Evolutionary conservation across 2,329 filamentous ascomycete species (phyloP).

Genomic region (Alternaria dauci): DNA sequence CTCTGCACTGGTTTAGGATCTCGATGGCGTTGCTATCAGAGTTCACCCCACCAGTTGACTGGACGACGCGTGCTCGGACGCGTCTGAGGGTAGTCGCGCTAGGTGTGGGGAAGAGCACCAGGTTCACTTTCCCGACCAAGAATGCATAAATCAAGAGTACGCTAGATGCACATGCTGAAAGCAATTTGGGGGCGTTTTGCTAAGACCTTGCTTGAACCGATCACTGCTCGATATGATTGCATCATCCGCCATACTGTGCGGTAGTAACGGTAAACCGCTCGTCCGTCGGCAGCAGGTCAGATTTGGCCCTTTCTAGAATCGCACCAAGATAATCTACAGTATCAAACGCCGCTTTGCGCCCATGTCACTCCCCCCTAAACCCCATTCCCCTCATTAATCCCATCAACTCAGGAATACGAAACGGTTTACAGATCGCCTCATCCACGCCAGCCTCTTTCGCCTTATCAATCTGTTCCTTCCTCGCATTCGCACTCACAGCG

Average conservation of each 20-base stretch:
- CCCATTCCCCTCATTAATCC: constrained; percentile 6
- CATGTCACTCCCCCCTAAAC: not conserved
- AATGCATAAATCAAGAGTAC: not conserved
- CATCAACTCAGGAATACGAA: constrained; percentile 49
- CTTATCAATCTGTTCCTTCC: constrained; percentile 35
- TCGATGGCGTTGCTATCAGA: constrained; percentile 6
- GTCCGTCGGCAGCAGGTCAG: not conserved
- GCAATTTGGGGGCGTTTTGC: not conserved
- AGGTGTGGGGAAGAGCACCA: not conserved
- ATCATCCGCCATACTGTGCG: not conserved
- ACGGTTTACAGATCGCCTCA: constrained; percentile 77
- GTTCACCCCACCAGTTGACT: constrained; percentile 15
- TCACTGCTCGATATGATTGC: not conserved
- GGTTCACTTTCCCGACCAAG: not conserved
- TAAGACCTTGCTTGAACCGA: not conserved
- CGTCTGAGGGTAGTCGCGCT: constrained; percentile 10
- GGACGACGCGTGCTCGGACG: constrained; percentile 21
- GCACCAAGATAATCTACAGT: not conserved
- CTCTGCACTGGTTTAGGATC: constrained; percentile 1
- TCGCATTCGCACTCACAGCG: constrained; percentile 42
- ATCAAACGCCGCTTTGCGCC: not conserved
- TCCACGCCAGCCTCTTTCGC: constrained; percentile 37
- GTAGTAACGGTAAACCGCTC: not conserved
- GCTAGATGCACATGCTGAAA: not conserved
- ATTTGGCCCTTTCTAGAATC: not conserved